Percentiles rank a stretch among this genome's conserved stretches.
phyloP scores from a whole-genome alignment of 2,329 filamentous ascomycete genomes.

The Beauveria australis region DNA sequence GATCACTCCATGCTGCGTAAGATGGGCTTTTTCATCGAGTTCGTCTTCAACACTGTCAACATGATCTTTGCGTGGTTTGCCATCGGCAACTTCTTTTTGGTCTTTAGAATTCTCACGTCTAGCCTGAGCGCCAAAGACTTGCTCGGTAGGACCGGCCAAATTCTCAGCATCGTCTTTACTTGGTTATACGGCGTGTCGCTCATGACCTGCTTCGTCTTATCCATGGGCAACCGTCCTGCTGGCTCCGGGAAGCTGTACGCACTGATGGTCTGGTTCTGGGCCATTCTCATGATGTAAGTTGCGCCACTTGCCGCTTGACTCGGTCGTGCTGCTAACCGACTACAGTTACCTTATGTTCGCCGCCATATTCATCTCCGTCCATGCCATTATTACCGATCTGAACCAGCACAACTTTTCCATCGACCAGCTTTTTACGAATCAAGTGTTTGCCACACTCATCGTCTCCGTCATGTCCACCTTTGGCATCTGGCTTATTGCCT shows the following conservation, averaged over 20 bases:
- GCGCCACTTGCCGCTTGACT: not conserved
- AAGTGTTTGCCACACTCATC: conserved; percentile 87
- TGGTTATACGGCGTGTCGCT: conserved; percentile 92
- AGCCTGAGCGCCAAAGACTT: conserved; percentile 65
- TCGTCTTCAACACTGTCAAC: conserved; percentile 87
- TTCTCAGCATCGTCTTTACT: conserved; percentile 85
- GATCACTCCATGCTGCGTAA: conserved; percentile 84
- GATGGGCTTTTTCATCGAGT: conserved; percentile 84
- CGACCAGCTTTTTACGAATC: conserved; percentile 70
- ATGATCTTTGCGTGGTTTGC: conserved; percentile 99
- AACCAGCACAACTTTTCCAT: conserved; percentile 56
- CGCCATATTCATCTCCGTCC: conserved; percentile 86
- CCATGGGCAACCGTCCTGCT: conserved; percentile 88
- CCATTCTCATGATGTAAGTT: conserved; percentile 78
- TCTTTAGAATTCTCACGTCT: conserved; percentile 91
- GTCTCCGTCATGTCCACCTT: conserved; percentile 89
- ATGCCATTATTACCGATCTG: conserved; percentile 69
- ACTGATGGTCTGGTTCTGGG: conserved; percentile 99
- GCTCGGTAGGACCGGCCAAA: conserved; percentile 66
- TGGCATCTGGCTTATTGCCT: conserved; percentile 84
- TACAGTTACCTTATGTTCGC: conserved; percentile 83
- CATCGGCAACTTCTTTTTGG: conserved; percentile 97
- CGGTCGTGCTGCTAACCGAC: conserved; percentile 16
- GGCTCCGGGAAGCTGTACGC: conserved; percentile 92
- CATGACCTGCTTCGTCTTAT: conserved; percentile 89